These are phyloP conservation scores for Haematococcus sp. DNA, from an alignment of 139 green algal species.

Conservation along the genomic window DNA sequence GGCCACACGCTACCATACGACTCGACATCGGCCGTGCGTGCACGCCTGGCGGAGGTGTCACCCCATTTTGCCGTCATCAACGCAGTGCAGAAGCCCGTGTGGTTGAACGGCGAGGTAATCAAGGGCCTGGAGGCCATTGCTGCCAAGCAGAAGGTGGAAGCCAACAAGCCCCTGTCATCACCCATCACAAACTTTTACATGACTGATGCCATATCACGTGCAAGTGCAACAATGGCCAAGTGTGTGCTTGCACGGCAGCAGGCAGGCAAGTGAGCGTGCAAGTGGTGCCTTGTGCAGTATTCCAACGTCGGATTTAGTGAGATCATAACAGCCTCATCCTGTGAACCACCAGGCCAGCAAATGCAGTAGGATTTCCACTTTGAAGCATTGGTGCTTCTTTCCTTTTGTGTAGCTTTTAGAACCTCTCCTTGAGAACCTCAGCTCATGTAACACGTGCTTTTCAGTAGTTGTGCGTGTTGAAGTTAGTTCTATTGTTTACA, in stretches of 20 bases:
- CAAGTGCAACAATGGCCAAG: slow-evolving; percentile 92
- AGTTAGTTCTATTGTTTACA: no score
- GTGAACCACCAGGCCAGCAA: background rate
- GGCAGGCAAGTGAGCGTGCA: no score
- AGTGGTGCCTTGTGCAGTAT: no score
- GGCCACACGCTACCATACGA: slow-evolving; percentile 86
- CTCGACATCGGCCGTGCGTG: slow-evolving; percentile 61
- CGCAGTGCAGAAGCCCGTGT: slow-evolving; percentile 70
- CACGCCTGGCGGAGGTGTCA: slow-evolving; percentile 77
- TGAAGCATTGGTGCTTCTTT: slow-evolving; percentile 12
- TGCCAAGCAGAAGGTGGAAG: slow-evolving; percentile 4
- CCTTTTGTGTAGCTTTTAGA: slow-evolving; percentile 10
- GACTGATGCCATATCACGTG: slow-evolving; percentile 92
- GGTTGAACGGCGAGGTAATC: slow-evolving; percentile 81
- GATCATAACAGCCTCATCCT: background rate
- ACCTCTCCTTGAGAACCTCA: no score
- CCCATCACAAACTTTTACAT: slow-evolving; percentile 93
- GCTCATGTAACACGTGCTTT: no score
- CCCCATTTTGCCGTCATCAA: slow-evolving; percentile 71
- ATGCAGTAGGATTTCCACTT: background rate
- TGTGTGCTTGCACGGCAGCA: slow-evolving; percentile 66
- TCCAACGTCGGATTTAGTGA: no score
- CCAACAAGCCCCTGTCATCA: slow-evolving; percentile 51
- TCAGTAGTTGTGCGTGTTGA: no score
- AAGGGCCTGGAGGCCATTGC: slow-evolving; percentile 18